Percentiles rank a stretch among this genome's conserved stretches.
These are phyloP conservation scores for Zymoseptoria brevis DNA, from an alignment of 2,329 filamentous ascomycete species.

Conservation along the genomic window DNA sequence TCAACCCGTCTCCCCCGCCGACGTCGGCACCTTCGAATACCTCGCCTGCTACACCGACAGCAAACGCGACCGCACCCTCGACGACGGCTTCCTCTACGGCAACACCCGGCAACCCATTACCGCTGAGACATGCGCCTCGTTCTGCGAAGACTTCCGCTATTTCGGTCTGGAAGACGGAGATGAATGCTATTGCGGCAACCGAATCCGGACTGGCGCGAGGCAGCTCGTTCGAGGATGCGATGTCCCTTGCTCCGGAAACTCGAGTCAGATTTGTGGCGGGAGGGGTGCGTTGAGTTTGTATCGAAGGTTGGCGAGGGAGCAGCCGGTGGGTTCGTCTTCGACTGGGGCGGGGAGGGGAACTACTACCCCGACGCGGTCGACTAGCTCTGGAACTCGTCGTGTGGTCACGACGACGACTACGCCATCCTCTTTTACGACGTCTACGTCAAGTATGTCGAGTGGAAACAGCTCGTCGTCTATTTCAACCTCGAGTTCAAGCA, in stretches of 20 bases:
- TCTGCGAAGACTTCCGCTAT: constrained; percentile 5
- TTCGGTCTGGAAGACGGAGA: constrained; percentile 22
- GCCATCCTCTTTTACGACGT: too few relatives aligned
- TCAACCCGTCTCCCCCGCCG: not conserved
- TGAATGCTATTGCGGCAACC: constrained; percentile 26
- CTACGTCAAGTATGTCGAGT: not conserved
- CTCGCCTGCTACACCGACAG: constrained; percentile 8
- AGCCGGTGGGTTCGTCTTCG: not conserved
- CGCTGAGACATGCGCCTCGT: constrained; percentile 4
- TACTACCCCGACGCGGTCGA: not conserved
- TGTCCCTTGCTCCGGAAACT: not conserved
- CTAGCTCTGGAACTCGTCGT: too few relatives aligned
- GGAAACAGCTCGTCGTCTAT: not conserved
- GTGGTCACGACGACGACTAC: not conserved
- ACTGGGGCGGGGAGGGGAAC: not conserved
- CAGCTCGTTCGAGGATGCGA: not conserved
- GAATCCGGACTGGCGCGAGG: not conserved
- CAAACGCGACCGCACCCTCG: not conserved
- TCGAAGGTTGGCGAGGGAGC: not conserved
- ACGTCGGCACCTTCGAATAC: constrained; percentile 4
- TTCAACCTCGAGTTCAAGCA: too few relatives aligned
- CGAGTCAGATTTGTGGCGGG: not conserved
- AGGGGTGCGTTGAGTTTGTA: not conserved
- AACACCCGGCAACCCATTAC: not conserved
- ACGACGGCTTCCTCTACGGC: constrained; percentile 1